Evolutionary conservation across 83 land plant genomes (phyloP).

Genomic region (Thuja plicata): DNA sequence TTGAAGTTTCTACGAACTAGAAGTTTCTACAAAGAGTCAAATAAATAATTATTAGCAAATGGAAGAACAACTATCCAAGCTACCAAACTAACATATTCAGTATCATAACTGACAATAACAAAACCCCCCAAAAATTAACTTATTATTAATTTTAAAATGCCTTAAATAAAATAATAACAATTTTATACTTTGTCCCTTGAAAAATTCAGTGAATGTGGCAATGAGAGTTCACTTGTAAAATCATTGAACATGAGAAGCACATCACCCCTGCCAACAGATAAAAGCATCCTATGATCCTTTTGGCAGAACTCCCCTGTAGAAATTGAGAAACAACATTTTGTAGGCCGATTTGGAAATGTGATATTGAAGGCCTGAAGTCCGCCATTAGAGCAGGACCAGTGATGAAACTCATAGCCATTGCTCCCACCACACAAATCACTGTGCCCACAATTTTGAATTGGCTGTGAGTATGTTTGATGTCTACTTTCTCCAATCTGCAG

Average conservation of each 20-base stretch:
- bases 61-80: no score
- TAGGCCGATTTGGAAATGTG: not conserved
- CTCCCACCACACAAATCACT: slow-evolving; percentile 21
- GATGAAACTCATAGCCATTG: slow-evolving; percentile 43
- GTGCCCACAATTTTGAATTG: slow-evolving; percentile 50
- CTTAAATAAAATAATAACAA: no score
- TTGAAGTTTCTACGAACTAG: no score
- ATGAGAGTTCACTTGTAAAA: not conserved
- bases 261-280: not conserved
- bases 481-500: slow-evolving; percentile 49
- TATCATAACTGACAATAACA: no score
- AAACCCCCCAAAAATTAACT: no score
- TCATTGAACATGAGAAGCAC: not conserved
- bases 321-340: not conserved
- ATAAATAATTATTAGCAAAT: no score
- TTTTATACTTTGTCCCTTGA: no score
- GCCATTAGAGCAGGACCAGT: slow-evolving; percentile 16
- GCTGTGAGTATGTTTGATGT: slow-evolving; percentile 30
- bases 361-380: not conserved
- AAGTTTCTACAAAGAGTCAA: no score
- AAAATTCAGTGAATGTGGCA: no score
- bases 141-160: no score
- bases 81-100: no score
- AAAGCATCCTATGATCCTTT: not conserved
- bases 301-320: not conserved